Conservation (phyloP, 2,329 filamentous ascomycete genomes). For the Septoria petroselini region DNA sequence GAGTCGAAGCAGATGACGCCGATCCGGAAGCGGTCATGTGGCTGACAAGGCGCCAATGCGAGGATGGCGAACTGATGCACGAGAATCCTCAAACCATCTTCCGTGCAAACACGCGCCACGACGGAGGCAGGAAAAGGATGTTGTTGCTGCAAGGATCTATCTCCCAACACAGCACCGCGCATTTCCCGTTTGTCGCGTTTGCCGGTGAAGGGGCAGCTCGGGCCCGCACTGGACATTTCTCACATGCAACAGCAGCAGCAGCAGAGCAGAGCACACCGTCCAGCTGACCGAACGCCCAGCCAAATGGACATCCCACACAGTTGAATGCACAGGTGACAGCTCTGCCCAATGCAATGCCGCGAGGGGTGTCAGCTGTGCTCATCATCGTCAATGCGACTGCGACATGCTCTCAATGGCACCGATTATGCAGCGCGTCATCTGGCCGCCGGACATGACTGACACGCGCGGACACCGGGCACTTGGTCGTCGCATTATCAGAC, state of each 20-base stretch:
- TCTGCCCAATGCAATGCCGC: constrained; percentile 10
- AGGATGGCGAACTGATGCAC: too few species aligned
- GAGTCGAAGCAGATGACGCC: too few species aligned
- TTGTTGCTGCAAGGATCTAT: too few species aligned
- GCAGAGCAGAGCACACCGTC: neutral
- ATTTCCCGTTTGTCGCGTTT: constrained; percentile 11
- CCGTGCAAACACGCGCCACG: neutral
- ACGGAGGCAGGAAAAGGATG: too few species aligned
- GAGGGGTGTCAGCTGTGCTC: constrained; percentile 15
- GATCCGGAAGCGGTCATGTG: too few species aligned
- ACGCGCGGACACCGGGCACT: constrained; percentile 1
- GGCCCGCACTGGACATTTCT: constrained; percentile 1
- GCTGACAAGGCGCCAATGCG: too few species aligned
- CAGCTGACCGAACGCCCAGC: constrained; percentile 3
- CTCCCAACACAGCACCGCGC: neutral
- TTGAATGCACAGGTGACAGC: constrained; percentile 3
- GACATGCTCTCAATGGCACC: constrained; percentile 10
- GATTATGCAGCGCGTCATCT: constrained; percentile 1
- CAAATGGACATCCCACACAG: constrained; percentile 13
- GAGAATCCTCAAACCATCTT: constrained; percentile 5
- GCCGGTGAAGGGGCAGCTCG: constrained; percentile 5
- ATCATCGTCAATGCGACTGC: neutral
- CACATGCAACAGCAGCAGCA: too few species aligned
- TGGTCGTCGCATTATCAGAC: neutral
- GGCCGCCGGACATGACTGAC: neutral